phyloP scores from a whole-genome alignment of 768 basidiomycete genomes.

The Lactifluus pinguis region DNA sequence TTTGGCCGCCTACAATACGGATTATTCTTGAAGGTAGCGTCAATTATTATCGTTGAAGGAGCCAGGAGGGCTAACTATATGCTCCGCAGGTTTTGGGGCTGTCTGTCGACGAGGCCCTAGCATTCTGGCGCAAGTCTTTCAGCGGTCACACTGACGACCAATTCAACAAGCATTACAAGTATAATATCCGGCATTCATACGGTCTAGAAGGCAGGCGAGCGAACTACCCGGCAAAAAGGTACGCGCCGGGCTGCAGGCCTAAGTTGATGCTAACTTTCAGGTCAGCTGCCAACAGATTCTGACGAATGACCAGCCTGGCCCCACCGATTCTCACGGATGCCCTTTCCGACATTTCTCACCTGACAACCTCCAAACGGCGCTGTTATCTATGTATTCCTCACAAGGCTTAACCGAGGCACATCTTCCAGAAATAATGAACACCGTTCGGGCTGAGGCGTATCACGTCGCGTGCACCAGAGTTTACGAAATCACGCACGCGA shows the following conservation, averaged over 20 bases:
- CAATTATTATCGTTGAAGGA: background rate
- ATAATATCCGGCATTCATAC: slow-evolving; percentile 93
- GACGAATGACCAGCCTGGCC: slow-evolving; percentile 53
- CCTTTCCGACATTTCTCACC: slow-evolving; percentile 85
- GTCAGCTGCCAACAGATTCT: slow-evolving; percentile 85
- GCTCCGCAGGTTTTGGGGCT: slow-evolving; percentile 71
- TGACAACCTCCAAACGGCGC: slow-evolving; percentile 71
- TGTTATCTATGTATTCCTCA: slow-evolving; percentile 58
- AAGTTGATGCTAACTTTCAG: background rate
- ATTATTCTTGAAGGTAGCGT: slow-evolving; percentile 81
- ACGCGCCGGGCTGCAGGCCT: slow-evolving; percentile 10
- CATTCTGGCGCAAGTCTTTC: slow-evolving; percentile 90
- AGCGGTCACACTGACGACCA: slow-evolving; percentile 77
- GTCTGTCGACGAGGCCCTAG: slow-evolving; percentile 86
- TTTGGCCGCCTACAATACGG: slow-evolving; percentile 87
- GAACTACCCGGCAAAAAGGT: slow-evolving; percentile 93
- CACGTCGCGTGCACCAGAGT: slow-evolving; percentile 97
- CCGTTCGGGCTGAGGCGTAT: slow-evolving; percentile 72
- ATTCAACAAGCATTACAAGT: slow-evolving; percentile 96
- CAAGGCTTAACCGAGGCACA: slow-evolving; percentile 60
- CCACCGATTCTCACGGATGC: slow-evolving; percentile 74
- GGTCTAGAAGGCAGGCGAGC: slow-evolving; percentile 91
- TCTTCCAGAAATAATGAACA: slow-evolving; percentile 71
- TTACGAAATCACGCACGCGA: slow-evolving; percentile 85
- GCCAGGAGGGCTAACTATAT: background rate